A percentile compares a stretch with the other conserved stretches of the same genome.
Conservation (phyloP, 306 rosid species). For the Sechiopsis laciniata region DNA sequence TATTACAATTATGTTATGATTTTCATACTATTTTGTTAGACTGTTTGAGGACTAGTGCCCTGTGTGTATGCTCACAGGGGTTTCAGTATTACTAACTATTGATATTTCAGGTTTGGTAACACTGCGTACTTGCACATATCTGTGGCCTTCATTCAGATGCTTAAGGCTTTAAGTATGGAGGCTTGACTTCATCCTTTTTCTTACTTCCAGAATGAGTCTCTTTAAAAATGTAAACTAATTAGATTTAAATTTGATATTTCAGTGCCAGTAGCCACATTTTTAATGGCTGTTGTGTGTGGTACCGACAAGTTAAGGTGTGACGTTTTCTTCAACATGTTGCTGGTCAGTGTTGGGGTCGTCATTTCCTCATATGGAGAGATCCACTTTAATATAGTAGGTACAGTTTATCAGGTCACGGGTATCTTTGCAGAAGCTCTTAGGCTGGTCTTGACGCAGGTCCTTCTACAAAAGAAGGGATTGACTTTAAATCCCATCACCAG, state of each 20-base stretch:
- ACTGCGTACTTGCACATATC: slow-evolving; percentile 93
- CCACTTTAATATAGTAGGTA: slow-evolving; percentile 82
- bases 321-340: slow-evolving; percentile 86
- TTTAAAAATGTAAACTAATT: slow-evolving; percentile 14
- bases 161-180: slow-evolving; percentile 80
- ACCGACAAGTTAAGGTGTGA: slow-evolving; percentile 89
- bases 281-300: slow-evolving; percentile 83
- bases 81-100: slow-evolving; percentile 4
- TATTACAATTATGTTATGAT: background rate
- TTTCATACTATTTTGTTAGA: background rate
- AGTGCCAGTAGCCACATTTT: slow-evolving; percentile 97
- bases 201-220: background rate
- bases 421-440: slow-evolving; percentile 95
- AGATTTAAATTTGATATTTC: slow-evolving; percentile 35
- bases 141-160: slow-evolving; percentile 99
- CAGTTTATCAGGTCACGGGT: slow-evolving; percentile 88
- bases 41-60: background rate
- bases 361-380: slow-evolving; percentile 93
- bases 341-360: slow-evolving; percentile 96
- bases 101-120: slow-evolving; percentile 79
- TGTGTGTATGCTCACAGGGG: background rate
- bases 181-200: background rate
- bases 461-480: slow-evolving; percentile 91
- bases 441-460: slow-evolving; percentile 94
- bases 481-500: slow-evolving; percentile 83